Percentiles rank a stretch among this genome's conserved stretches.
Evolutionary conservation across 1,139 yeast species (phyloP).

Genomic region (Blastobotrys petasosporus): DNA sequence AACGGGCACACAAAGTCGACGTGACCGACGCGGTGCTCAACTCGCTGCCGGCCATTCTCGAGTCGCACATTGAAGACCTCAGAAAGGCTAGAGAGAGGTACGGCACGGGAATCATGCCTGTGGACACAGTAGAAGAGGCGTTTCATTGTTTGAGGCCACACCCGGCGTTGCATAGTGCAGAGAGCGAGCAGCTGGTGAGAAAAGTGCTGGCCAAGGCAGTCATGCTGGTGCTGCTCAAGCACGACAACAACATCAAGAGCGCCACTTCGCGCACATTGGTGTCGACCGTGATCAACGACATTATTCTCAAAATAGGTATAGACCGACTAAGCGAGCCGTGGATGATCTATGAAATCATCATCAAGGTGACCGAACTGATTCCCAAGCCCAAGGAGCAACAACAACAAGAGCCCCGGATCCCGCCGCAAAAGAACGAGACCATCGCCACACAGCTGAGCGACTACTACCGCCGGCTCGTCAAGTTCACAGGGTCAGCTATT

Average conservation of each 20-base stretch:
- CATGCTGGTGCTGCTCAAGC: conserved; percentile 36
- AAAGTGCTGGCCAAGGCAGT: conserved; percentile 35
- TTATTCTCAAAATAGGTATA: conserved; percentile 37
- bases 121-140: conserved; percentile 30
- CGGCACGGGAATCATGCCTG: conserved; percentile 23
- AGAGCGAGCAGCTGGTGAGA: conserved; percentile 30
- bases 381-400: conserved; percentile 1
- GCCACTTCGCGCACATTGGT: conserved; percentile 37
- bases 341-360: conserved; percentile 40
- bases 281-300: conserved; percentile 38
- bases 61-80: conserved; percentile 33
- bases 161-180: conserved; percentile 39
- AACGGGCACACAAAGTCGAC: conserved; percentile 25
- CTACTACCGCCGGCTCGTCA: conserved; percentile 15
- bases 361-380: conserved; percentile 26
- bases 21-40: conserved; percentile 37
- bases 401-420: neutral
- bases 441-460: conserved; percentile 16
- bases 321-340: conserved; percentile 43
- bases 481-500: conserved; percentile 14
- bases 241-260: conserved; percentile 36
- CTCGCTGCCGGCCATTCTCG: conserved; percentile 39
- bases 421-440: conserved; percentile 6
- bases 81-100: conserved; percentile 23
- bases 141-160: conserved; percentile 42